These are phyloP conservation scores for Teratosphaeria viscida DNA, from an alignment of 2,329 filamentous ascomycete species.

Conservation along the genomic window DNA sequence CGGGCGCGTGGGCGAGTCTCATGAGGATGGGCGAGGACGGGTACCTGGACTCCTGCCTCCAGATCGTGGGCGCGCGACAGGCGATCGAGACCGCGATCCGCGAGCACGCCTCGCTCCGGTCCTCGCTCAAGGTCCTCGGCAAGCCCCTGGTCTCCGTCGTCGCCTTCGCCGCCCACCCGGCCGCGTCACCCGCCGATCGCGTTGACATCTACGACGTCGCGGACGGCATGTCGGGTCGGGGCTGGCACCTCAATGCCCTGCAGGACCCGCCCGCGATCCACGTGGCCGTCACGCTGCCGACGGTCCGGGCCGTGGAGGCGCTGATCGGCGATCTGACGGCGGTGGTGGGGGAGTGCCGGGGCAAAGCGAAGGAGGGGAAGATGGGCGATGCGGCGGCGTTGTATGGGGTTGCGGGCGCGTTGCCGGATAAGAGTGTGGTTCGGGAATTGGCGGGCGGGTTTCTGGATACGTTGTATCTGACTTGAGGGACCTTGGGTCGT, in stretches of 20 bases:
- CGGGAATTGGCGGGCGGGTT: slow-evolving; percentile 84
- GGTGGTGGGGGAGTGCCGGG: slow-evolving; percentile 59
- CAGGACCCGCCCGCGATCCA: slow-evolving; percentile 89
- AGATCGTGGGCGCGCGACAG: slow-evolving; percentile 80
- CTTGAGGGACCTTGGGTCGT: slow-evolving; percentile 31
- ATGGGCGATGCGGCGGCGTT: slow-evolving; percentile 75
- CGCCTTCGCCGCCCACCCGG: slow-evolving; percentile 57
- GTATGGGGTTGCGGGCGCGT: slow-evolving; percentile 87
- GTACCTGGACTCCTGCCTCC: slow-evolving; percentile 75
- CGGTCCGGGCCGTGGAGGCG: slow-evolving; percentile 68
- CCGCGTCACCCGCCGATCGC: slow-evolving; percentile 35
- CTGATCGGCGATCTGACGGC: slow-evolving; percentile 59
- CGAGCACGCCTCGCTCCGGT: slow-evolving; percentile 54
- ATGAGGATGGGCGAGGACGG: slow-evolving; percentile 81
- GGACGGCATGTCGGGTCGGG: slow-evolving; percentile 70
- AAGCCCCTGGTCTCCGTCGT: slow-evolving; percentile 82
- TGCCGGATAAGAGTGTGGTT: slow-evolving; percentile 93
- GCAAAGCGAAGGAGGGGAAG: slow-evolving; percentile 51
- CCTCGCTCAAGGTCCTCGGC: slow-evolving; percentile 71
- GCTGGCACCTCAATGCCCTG: slow-evolving; percentile 93
- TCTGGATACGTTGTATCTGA: slow-evolving; percentile 85
- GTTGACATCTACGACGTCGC: slow-evolving; percentile 91
- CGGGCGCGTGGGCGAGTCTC: slow-evolving; percentile 87
- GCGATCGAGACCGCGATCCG: slow-evolving; percentile 67
- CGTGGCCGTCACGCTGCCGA: slow-evolving; percentile 82